Percentiles rank a stretch among this genome's conserved stretches.
Conservation (phyloP, 176 grass and related monocot genomes). For the Zoysia pacifica region DNA sequence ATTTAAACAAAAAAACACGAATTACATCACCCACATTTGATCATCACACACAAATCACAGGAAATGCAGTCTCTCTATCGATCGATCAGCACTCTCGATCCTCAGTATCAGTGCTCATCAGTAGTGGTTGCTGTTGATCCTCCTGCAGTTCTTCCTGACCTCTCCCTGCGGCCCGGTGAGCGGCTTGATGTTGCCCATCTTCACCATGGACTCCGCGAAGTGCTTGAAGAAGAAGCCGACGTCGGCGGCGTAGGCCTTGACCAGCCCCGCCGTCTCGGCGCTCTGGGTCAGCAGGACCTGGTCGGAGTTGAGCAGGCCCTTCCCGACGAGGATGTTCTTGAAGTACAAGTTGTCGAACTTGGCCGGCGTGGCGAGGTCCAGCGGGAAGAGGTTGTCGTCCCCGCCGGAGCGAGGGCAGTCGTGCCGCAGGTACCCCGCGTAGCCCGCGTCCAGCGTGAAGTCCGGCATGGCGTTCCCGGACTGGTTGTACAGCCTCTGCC, state of each 20-base stretch:
- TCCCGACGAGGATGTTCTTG: constrained; percentile 73
- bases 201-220: constrained; percentile 86
- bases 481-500: constrained; percentile 96
- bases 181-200: constrained; percentile 83
- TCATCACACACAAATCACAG: too few relatives aligned
- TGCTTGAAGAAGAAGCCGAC: constrained; percentile 77
- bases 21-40: too few relatives aligned
- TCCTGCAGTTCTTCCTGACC: constrained; percentile 94
- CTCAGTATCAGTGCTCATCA: not conserved
- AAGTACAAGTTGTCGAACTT: constrained; percentile 91
- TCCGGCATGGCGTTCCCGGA: constrained; percentile 67
- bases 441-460: constrained; percentile 53
- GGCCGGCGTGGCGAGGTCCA: constrained; percentile 59
- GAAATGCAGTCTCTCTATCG: too few relatives aligned
- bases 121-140: constrained; percentile 47
- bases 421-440: constrained; percentile 48
- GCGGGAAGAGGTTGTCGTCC: constrained; percentile 82
- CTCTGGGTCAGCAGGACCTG: constrained; percentile 75
- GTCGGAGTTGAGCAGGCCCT: constrained; percentile 84
- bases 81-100: too few relatives aligned
- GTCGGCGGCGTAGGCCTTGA: constrained; percentile 69
- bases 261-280: constrained; percentile 52
- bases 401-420: constrained; percentile 72
- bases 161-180: constrained; percentile 64
- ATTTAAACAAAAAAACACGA: too few relatives aligned